These are phyloP conservation scores for Saccharum hybrid DNA, from an alignment of 202 grass and related monocot species.

Conservation along the genomic window DNA sequence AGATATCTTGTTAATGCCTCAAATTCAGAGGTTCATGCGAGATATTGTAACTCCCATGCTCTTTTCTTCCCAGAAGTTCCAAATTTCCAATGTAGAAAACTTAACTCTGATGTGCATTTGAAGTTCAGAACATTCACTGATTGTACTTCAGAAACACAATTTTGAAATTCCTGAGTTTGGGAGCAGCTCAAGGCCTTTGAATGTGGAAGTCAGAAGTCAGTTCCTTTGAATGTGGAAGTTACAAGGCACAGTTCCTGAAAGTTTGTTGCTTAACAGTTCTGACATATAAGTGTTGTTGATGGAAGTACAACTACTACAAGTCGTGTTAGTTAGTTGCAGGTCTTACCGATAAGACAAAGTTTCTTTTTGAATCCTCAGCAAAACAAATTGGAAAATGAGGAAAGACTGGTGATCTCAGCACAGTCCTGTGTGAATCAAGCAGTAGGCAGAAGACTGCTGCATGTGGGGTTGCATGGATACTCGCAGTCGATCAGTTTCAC, in stretches of 20 bases:
- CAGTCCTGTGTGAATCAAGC: neutral
- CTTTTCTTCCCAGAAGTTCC: neutral
- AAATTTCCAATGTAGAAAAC: neutral
- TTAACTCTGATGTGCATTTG: neutral
- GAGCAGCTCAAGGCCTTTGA: neutral
- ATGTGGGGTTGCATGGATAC: constrained; percentile 55
- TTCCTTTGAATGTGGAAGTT: neutral
- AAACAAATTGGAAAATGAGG: neutral
- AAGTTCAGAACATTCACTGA: neutral
- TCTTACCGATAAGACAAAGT: neutral
- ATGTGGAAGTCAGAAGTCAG: too few species aligned
- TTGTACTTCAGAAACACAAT: neutral
- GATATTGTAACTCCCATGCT: neutral
- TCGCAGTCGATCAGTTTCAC: constrained; percentile 40
- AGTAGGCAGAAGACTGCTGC: constrained; percentile 28
- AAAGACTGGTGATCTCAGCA: neutral
- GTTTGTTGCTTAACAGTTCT: neutral
- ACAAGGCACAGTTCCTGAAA: neutral
- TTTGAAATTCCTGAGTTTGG: neutral
- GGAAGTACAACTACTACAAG: neutral
- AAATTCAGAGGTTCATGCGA: neutral
- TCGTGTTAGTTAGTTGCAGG: neutral
- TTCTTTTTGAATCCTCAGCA: neutral
- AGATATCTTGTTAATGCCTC: neutral
- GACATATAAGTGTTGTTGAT: neutral